phyloP scores from a whole-genome alignment of 805 yeast genomes.

The Lachancea meyersii region DNA sequence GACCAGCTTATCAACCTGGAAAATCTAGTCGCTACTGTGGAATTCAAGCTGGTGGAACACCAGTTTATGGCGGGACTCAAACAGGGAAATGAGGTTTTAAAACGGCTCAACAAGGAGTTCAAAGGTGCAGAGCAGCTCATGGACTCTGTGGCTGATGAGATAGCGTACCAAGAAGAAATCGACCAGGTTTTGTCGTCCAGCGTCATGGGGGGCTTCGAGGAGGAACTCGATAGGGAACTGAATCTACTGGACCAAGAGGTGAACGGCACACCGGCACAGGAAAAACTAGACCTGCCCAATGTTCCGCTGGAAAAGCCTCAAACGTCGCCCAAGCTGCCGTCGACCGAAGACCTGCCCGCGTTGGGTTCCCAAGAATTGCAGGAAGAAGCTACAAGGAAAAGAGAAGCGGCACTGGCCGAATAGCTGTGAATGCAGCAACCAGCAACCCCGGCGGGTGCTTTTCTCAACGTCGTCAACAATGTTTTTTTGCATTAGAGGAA shows the following conservation, averaged over 20 bases:
- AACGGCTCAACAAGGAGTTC: constrained; percentile 71
- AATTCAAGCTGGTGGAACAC: constrained; percentile 81
- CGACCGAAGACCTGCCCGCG: constrained; percentile 27
- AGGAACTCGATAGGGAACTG: constrained; percentile 63
- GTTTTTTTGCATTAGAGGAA: background rate
- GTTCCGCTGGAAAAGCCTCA: constrained; percentile 2
- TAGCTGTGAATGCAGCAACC: background rate
- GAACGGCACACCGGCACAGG: constrained; percentile 22
- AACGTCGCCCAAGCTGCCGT: constrained; percentile 20
- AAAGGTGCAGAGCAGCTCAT: constrained; percentile 71
- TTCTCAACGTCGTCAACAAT: background rate
- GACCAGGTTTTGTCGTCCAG: constrained; percentile 43
- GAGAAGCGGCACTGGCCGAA: background rate
- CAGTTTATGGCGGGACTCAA: constrained; percentile 76
- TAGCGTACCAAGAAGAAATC: constrained; percentile 70
- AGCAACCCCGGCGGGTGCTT: background rate
- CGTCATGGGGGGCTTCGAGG: constrained; percentile 39
- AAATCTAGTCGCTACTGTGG: constrained; percentile 70
- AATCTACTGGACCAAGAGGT: constrained; percentile 45
- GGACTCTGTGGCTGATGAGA: constrained; percentile 81
- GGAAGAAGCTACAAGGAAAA: background rate
- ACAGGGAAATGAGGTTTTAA: constrained; percentile 74
- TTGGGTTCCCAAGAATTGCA: background rate
- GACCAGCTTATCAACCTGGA: constrained; percentile 77
- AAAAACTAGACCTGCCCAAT: constrained; percentile 17